phyloP scores from a whole-genome alignment of 139 green algal genomes.

The Choricystis sp. region DNA sequence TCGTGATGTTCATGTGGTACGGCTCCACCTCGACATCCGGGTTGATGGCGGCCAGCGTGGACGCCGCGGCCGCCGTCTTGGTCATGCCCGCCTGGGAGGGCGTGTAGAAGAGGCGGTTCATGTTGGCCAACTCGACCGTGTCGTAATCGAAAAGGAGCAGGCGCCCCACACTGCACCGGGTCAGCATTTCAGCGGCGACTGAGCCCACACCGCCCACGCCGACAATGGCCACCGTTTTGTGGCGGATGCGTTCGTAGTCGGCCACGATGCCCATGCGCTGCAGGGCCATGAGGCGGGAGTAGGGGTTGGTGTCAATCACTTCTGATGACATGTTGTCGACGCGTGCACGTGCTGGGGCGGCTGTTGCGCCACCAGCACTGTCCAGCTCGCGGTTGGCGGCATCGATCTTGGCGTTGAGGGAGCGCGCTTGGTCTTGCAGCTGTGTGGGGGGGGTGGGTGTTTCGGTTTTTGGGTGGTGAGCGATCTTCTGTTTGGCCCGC shows the following conservation, averaged over 20 bases:
- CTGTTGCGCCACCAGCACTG: background rate
- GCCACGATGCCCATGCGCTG: conserved; percentile 93
- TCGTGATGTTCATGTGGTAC: conserved; percentile 95
- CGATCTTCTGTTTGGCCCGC: no score
- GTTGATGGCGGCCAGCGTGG: conserved; percentile 84
- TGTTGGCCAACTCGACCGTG: conserved; percentile 94
- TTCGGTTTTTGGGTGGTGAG: no score
- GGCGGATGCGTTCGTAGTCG: conserved; percentile 78
- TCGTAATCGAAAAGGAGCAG: conserved; percentile 94
- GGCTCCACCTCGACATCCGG: conserved; percentile 75
- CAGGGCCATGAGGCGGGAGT: conserved; percentile 83
- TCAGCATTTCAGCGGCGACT: conserved; percentile 94
- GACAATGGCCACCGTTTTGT: conserved; percentile 64
- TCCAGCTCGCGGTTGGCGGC: background rate
- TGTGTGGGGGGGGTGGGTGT: no score
- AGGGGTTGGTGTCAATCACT: conserved; percentile 74
- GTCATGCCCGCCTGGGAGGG: conserved; percentile 90
- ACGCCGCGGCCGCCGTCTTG: conserved; percentile 85
- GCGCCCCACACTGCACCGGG: conserved; percentile 78
- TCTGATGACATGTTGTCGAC: conserved; percentile 61
- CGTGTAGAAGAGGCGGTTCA: conserved; percentile 97
- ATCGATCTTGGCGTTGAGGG: conserved; percentile 3
- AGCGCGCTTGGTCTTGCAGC: no score
- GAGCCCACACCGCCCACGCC: conserved; percentile 86
- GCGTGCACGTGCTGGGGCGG: no score